Base-by-base conservation (phyloP, 495 filamentous ascomycete genomes). In the Penicillium waksmanii region DNA sequence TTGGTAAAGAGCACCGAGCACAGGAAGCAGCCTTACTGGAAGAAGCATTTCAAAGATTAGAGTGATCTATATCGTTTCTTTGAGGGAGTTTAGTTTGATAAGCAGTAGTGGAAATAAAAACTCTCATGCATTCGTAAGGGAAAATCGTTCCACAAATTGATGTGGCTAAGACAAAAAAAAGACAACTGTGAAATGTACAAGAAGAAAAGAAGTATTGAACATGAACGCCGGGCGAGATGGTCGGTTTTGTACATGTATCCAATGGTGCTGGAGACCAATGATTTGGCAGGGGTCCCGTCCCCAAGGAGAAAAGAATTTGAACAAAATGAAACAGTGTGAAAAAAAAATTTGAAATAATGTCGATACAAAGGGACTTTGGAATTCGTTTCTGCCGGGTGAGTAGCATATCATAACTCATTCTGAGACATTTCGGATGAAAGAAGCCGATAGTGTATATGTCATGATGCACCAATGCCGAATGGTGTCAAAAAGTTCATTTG, bases 1-100 rank as follows among this genome's bases (percentile, higher is more conserved):
- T 95, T 77, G 82, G 95, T 72, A 96, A 95, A 76, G 92, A 94
- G 40, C 92, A 96, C 76, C 82, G 44, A 3, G 51, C 33, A 6
- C 57, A 60, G 25, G 57, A 60, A 35, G 42, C 27, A 13, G 51
- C 42, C 13, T 50, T 60, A 31, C 11, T 60, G 27, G 33, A 19
- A 33, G 57, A 44, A 44, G 42, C 17, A 44, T 60, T 60, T 34
- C 46, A 57, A 33, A 4, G 18, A 7, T 47, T 25, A 11, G 27
- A 34, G 13, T 18, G 33, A 40, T 13, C 8, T 21, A 46, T 5
- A 23, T 12, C 42, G 17, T n/a, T 18, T 15, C 17, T 56, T 15
- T 21, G 42, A 31, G 27, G 27, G 5, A 31, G 5, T 31, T 2
- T 31, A 31, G 27, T 44, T 44, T 9, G 23, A 56, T 13, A 36